Percentiles rank a stretch among this genome's conserved stretches.
Conservation (phyloP, 1,284 basidiomycete genomes). For the Leccinum griseonigrum region DNA sequence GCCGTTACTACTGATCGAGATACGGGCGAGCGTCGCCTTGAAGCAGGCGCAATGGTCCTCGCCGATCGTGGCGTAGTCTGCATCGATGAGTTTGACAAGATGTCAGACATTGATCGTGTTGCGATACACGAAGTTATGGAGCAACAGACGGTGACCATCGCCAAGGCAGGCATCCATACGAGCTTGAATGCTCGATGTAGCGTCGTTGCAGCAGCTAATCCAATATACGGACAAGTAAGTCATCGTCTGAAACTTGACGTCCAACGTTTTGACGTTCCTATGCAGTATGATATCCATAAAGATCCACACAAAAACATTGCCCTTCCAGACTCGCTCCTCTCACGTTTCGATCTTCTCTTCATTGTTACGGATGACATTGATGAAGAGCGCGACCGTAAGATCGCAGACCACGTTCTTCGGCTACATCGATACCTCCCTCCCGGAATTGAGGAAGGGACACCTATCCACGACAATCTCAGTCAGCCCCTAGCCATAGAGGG, state of each 20-base stretch:
- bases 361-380: constrained; percentile 98
- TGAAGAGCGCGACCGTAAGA: constrained; percentile 89
- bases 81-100: constrained; percentile 99
- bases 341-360: constrained; percentile 98
- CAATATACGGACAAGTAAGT: constrained; percentile 94
- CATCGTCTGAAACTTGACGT: neutral
- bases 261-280: constrained; percentile 2
- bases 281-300: constrained; percentile 98
- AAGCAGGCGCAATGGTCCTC: constrained; percentile 99
- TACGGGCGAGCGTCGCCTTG: constrained; percentile 92
- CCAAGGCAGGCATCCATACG: constrained; percentile 98
- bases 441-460: constrained; percentile 93
- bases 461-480: constrained; percentile 83
- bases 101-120: constrained; percentile 98
- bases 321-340: constrained; percentile 95
- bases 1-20: constrained; percentile 98
- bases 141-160: constrained; percentile 98
- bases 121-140: constrained; percentile 99
- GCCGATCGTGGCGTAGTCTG: constrained; percentile 99
- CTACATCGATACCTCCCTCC: constrained; percentile 98
- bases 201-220: constrained; percentile 97
- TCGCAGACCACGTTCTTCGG: constrained; percentile 96
- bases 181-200: constrained; percentile 97
- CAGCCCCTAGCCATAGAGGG: constrained; percentile 87
- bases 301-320: constrained; percentile 99